Evolutionary conservation across 768 basidiomycete genomes (phyloP).

Genomic region (Suillus discolor): DNA sequence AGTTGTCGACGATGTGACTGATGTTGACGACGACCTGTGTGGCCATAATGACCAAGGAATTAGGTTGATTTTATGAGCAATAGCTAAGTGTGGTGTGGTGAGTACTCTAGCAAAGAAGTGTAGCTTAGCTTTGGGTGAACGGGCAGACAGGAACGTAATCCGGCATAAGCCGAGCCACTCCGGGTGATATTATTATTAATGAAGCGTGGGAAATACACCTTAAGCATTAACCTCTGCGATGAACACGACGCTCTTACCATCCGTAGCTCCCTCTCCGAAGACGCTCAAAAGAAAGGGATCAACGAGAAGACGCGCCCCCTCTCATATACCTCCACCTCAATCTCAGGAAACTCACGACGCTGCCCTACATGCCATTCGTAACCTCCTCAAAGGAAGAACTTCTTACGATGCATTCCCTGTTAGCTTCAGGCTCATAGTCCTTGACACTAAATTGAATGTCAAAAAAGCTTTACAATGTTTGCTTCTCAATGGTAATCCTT

Average conservation of each 20-base stretch:
- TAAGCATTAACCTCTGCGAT: conserved; percentile 26
- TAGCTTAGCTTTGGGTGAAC: too few relatives aligned
- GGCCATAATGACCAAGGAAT: conserved; percentile 10
- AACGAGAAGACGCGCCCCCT: conserved; percentile 55
- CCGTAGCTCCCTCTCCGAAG: conserved; percentile 44
- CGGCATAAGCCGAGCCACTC: conserved; percentile 8
- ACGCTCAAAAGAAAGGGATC: conserved; percentile 56
- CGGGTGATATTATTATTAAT: not conserved
- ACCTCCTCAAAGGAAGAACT: conserved; percentile 81
- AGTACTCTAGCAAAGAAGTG: not conserved
- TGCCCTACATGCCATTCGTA: conserved; percentile 70
- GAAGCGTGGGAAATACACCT: conserved; percentile 10
- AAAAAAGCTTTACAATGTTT: conserved; percentile 93
- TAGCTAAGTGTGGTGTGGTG: not conserved
- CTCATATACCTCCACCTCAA: conserved; percentile 57
- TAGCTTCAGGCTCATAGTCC: conserved; percentile 93
- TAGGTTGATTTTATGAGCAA: not conserved
- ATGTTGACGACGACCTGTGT: conserved; percentile 8
- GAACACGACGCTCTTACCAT: conserved; percentile 52
- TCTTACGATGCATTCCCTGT: conserved; percentile 98
- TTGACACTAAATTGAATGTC: conserved; percentile 94
- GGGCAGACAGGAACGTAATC: conserved; percentile 20
- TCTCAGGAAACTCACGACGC: conserved; percentile 66
- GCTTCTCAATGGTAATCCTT: conserved; percentile 67
- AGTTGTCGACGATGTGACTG: conserved; percentile 4